These are phyloP conservation scores for Pythium monospermum DNA, from an alignment of 352 stramenopile species.

Conservation along the genomic window DNA sequence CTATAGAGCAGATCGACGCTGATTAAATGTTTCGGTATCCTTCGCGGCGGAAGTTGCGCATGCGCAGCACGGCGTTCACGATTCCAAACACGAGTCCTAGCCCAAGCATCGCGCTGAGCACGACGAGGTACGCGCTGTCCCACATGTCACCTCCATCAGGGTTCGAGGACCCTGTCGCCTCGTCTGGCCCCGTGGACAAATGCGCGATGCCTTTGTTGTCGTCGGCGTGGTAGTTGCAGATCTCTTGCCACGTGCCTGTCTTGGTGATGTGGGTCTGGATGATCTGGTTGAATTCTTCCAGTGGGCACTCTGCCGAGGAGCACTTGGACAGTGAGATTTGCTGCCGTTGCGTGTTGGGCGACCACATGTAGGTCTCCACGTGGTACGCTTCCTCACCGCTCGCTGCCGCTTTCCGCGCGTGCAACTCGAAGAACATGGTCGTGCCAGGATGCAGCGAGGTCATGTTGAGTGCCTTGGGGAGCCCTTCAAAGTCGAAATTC, in stretches of 20 bases:
- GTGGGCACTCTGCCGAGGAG: slow-evolving; percentile 57
- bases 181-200: slow-evolving; percentile 9
- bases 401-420: slow-evolving; percentile 22
- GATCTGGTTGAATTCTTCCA: slow-evolving; percentile 74
- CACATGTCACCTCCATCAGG: slow-evolving; percentile 11
- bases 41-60: slow-evolving; percentile 32
- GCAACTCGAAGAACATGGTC: slow-evolving; percentile 82
- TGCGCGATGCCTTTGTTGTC: slow-evolving; percentile 22
- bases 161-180: slow-evolving; percentile 4
- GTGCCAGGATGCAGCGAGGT: slow-evolving; percentile 63
- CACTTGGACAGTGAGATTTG: slow-evolving; percentile 76
- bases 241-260: slow-evolving; percentile 78
- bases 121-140: slow-evolving; percentile 32
- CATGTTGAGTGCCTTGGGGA: slow-evolving; percentile 60
- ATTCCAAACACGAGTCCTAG: slow-evolving; percentile 42
- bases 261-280: slow-evolving; percentile 55
- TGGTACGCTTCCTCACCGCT: slow-evolving; percentile 57
- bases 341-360: slow-evolving; percentile 54
- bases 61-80: slow-evolving; percentile 47
- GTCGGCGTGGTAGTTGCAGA: slow-evolving; percentile 60
- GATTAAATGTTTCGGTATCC: slow-evolving; percentile 40
- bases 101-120: slow-evolving; percentile 40
- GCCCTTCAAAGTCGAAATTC: slow-evolving; percentile 66
- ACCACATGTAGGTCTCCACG: slow-evolving; percentile 75
- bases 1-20: background rate